These are phyloP conservation scores for Nevesoporus exiguus DNA, from an alignment of 768 basidiomycete genomes.

Conservation along the genomic window DNA sequence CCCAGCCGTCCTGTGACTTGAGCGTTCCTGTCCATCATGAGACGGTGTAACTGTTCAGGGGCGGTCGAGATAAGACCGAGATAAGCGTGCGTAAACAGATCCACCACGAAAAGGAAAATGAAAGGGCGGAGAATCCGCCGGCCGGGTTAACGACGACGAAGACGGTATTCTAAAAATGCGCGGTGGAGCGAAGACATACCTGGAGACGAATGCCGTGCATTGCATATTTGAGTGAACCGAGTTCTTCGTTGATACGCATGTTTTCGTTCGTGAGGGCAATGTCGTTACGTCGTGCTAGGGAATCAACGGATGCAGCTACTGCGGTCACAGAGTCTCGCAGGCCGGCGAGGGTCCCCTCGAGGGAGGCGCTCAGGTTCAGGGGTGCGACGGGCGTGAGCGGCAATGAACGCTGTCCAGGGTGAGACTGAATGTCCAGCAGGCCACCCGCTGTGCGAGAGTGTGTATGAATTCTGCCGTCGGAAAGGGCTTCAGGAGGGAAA, in stretches of 20 bases:
- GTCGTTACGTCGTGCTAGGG: slow-evolving; percentile 57
- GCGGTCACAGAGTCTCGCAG: slow-evolving; percentile 59
- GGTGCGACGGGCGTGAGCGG: slow-evolving; percentile 49
- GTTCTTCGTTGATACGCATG: slow-evolving; percentile 68
- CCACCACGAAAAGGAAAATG: slow-evolving; percentile 4
- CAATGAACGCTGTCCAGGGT: slow-evolving; percentile 27
- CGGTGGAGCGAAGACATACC: slow-evolving; percentile 38
- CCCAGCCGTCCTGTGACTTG: slow-evolving; percentile 46
- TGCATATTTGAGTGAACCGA: slow-evolving; percentile 61
- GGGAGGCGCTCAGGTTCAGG: slow-evolving; percentile 54
- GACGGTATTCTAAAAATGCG: slow-evolving; percentile 1
- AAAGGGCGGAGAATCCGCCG: slow-evolving; percentile 3
- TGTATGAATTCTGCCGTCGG: slow-evolving; percentile 17
- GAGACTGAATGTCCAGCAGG: slow-evolving; percentile 20
- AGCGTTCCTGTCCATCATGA: slow-evolving; percentile 75
- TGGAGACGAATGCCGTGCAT: slow-evolving; percentile 80
- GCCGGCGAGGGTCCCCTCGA: slow-evolving; percentile 58
- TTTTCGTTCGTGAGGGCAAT: slow-evolving; percentile 69
- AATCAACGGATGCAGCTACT: slow-evolving; percentile 59
- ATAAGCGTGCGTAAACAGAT: slow-evolving; percentile 13
- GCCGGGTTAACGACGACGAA: neutral
- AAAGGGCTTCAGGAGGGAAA: slow-evolving; percentile 26
- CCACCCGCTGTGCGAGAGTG: slow-evolving; percentile 17
- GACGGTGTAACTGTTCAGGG: slow-evolving; percentile 50
- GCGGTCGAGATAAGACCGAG: slow-evolving; percentile 11